These are phyloP conservation scores for Lactuca sativa DNA, from an alignment of 129 eudicot genomes.

Conservation along the genomic window DNA sequence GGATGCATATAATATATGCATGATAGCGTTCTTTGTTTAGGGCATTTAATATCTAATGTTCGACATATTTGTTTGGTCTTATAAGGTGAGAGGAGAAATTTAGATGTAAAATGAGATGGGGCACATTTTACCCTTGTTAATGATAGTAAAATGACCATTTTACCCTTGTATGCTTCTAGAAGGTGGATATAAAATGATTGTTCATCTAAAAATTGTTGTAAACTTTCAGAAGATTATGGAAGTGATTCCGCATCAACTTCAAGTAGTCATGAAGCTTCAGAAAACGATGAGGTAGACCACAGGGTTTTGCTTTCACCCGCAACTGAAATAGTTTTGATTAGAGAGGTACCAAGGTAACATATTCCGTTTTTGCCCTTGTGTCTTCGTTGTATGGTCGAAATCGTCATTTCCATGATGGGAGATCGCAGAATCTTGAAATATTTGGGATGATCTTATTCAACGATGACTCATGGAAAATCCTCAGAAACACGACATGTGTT, in stretches of 20 bases:
- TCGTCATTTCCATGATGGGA: not conserved
- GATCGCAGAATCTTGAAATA: not conserved
- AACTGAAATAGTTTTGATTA: slow-evolving; percentile 56
- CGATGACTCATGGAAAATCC: slow-evolving; percentile 19
- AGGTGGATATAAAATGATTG: too few species aligned
- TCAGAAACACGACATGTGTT: slow-evolving; percentile 8
- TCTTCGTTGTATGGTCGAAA: slow-evolving; percentile 3
- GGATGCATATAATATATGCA: too few species aligned
- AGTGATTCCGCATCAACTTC: slow-evolving; percentile 38
- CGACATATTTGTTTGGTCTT: too few species aligned
- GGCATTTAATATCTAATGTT: too few species aligned
- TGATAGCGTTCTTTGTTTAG: too few species aligned
- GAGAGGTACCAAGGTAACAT: slow-evolving; percentile 43
- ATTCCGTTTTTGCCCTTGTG: not conserved
- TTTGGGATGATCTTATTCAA: slow-evolving; percentile 7
- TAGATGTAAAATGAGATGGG: too few species aligned
- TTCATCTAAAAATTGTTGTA: not conserved
- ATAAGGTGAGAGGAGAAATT: too few species aligned
- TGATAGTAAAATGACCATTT: too few species aligned
- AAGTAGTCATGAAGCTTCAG: slow-evolving; percentile 44
- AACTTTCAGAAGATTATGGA: slow-evolving; percentile 46
- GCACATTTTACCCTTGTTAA: too few species aligned
- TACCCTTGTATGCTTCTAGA: too few species aligned
- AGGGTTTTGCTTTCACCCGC: slow-evolving; percentile 41
- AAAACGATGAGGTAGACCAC: slow-evolving; percentile 53